These are phyloP conservation scores for Secale cereale DNA, from an alignment of 176 grass and related monocot species.

Conservation along the genomic window DNA sequence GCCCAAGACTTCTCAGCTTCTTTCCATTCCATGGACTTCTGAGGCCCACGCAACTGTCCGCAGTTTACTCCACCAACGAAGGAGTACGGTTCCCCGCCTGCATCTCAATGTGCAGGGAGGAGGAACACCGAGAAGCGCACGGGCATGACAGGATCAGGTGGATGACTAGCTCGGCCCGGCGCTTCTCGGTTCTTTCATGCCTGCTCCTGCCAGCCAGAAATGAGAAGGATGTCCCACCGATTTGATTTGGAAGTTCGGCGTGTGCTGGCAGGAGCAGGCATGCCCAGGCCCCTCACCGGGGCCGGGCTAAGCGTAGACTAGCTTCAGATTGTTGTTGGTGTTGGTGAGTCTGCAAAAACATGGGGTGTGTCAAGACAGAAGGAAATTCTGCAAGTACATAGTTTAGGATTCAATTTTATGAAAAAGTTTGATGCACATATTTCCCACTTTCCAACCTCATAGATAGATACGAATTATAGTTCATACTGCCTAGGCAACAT, in stretches of 20 bases:
- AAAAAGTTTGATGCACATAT: not conserved
- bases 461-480: not conserved
- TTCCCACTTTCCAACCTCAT: not conserved
- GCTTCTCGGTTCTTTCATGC: constrained; percentile 45
- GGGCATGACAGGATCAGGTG: not conserved
- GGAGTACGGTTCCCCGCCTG: constrained; percentile 1
- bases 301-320: constrained; percentile 90
- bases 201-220: constrained; percentile 61
- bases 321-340: constrained; percentile 75
- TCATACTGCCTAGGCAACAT: not conserved
- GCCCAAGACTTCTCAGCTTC: not conserved
- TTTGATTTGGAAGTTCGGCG: not conserved
- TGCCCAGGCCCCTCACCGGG: constrained; percentile 94
- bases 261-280: constrained; percentile 83
- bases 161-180: not conserved
- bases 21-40: not conserved
- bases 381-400: not conserved
- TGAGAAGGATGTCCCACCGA: not conserved
- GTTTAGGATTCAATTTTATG: not conserved
- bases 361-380: not conserved
- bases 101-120: constrained; percentile 20
- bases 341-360: constrained; percentile 49
- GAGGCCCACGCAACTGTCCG: not conserved
- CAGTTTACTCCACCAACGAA: not conserved
- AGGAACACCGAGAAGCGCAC: constrained; percentile 27